These are phyloP conservation scores for Penicillium pulvis DNA, from an alignment of 495 filamentous ascomycete genomes.

Conservation along the genomic window DNA sequence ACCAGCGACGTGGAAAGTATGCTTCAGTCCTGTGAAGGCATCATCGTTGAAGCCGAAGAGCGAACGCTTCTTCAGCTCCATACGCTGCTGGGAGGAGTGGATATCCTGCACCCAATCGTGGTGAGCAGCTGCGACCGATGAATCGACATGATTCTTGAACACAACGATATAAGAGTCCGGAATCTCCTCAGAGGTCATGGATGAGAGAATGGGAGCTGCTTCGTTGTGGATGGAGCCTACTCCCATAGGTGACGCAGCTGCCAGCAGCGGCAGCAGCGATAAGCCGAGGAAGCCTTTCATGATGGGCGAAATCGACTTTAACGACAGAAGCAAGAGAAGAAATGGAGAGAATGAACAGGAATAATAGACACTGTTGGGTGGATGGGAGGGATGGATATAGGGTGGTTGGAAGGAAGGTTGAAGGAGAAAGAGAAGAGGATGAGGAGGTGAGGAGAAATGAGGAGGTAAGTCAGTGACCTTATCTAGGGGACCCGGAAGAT, in stretches of 20 bases:
- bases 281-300: slow-evolving; percentile 77
- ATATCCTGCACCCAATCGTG: slow-evolving; percentile 92
- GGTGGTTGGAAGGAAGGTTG: slow-evolving; percentile 18
- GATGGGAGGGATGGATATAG: slow-evolving; percentile 26
- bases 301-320: slow-evolving; percentile 50
- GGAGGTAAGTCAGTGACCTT: slow-evolving; percentile 47
- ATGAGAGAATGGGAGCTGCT: slow-evolving; percentile 85
- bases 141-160: slow-evolving; percentile 92
- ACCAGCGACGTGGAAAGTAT: slow-evolving; percentile 89
- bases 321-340: slow-evolving; percentile 18
- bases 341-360: slow-evolving; percentile 25
- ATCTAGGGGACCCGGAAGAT: slow-evolving; percentile 40
- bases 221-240: slow-evolving; percentile 81
- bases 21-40: slow-evolving; percentile 83
- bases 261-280: slow-evolving; percentile 63
- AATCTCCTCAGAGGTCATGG: slow-evolving; percentile 71
- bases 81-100: slow-evolving; percentile 57
- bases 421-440: slow-evolving; percentile 22
- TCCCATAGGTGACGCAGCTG: slow-evolving; percentile 69
- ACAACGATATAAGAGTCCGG: slow-evolving; percentile 96
- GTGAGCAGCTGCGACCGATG: slow-evolving; percentile 67
- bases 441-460: slow-evolving; percentile 42
- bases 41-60: slow-evolving; percentile 63
- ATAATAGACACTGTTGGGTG: slow-evolving; percentile 20
- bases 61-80: slow-evolving; percentile 87